A percentile compares a stretch with the other conserved stretches of the same genome.
phyloP scores from a whole-genome alignment of 1,284 basidiomycete genomes.

The Lentinus polychrous region DNA sequence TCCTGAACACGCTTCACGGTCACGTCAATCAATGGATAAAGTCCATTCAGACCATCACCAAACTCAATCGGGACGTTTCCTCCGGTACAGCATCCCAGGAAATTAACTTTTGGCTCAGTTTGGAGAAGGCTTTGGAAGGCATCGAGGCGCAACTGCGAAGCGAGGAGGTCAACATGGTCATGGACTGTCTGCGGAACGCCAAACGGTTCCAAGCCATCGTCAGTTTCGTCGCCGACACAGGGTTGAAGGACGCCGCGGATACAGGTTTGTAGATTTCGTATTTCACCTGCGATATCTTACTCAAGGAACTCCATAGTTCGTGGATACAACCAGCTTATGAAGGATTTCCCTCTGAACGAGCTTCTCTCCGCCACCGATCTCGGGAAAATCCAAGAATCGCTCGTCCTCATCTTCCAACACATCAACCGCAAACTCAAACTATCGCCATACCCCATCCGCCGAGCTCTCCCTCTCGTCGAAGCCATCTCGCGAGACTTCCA shows the following conservation, averaged over 20 bases:
- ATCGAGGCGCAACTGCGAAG: conserved; percentile 90
- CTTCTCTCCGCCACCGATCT: conserved; percentile 94
- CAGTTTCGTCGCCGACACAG: conserved; percentile 96
- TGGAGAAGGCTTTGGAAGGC: conserved; percentile 89
- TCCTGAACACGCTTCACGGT: conserved; percentile 90
- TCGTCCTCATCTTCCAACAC: conserved; percentile 86
- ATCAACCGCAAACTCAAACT: conserved; percentile 94
- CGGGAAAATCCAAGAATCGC: conserved; percentile 87
- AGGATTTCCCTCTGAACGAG: conserved; percentile 97
- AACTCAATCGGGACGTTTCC: conserved; percentile 87
- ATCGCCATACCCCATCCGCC: conserved; percentile 93
- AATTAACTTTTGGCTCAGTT: conserved; percentile 97
- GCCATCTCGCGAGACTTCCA: conserved; percentile 98
- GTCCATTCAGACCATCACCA: conserved; percentile 94
- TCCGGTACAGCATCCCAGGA: conserved; percentile 97
- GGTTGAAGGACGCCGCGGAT: conserved; percentile 89
- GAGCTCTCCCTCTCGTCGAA: conserved; percentile 93
- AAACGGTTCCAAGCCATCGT: conserved; percentile 98
- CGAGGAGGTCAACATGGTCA: conserved; percentile 90
- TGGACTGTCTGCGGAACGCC: conserved; percentile 93
- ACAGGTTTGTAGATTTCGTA: conserved; percentile 46
- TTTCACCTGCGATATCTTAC: not conserved
- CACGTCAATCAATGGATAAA: conserved; percentile 99
- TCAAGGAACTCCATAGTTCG: conserved; percentile 50
- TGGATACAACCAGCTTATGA: conserved; percentile 98